Evolutionary conservation across 192 early-diverging fungal genomes (phyloP), one percentile per base, ranked within the genome.

Genomic region (Backusella morwellensis): DNA sequence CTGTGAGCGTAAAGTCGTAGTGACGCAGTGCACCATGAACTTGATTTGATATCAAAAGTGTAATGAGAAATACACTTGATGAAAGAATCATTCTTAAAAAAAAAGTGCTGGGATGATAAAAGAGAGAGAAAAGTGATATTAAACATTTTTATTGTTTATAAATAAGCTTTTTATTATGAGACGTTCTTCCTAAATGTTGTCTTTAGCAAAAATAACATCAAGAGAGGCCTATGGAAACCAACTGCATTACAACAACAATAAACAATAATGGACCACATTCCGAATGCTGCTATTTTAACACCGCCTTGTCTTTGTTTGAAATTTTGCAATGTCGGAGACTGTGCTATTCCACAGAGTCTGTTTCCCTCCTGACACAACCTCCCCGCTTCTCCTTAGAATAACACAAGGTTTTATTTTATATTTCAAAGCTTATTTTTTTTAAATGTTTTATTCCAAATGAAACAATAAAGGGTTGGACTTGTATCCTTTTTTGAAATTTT

Each of bases 341-440:
- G 47, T 17, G 8, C 52, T 9, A 17, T 56, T 21, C 52, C 19
- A 56, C 38, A 40, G 29, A 50, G 5, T 19, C 2, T 19, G 17
- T 21, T 21, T 56, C 52, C 52, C 52, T 21, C 19, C 29, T 32
- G 29, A 32, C 1, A 32, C 1, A 32, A 1, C 29, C 29, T 32
- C 8, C 52, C 9, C 1, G 2, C 21, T 8, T 29, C 56, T 63
- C 56, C 56, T 63, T 63, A 26, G 9, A 12, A 63, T 63, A 63
- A 14, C 56, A 63, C 56, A 63, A 63, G 23, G 56, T 63, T 63
- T 63, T 63, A 63, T 63, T 63, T 63, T 63, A 63, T 63, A 63
- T 63, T 50, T 50, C n/a, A 63, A 63, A 63, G 56, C 56, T 63
- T 63, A 63, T n/a, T 63, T 63, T 26, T 54, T 9, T 29, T 63